Evolutionary conservation across 1,139 yeast genomes (phyloP).

Genomic region (Arxiozyma bovina): DNA sequence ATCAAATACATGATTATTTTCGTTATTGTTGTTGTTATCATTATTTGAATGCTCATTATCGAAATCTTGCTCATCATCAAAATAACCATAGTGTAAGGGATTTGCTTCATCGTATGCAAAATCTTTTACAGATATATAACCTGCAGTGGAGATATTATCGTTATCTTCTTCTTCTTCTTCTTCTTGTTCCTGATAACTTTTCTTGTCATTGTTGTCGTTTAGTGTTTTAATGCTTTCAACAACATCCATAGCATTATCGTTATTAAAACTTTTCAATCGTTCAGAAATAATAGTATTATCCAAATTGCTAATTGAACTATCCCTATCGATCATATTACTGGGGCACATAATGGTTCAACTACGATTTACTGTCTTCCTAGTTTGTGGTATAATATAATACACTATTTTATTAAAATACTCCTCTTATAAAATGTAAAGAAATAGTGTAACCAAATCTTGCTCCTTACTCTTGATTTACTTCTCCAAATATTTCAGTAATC

Average conservation of each 20-base stretch:
- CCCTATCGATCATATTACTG: background rate
- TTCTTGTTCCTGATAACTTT: background rate
- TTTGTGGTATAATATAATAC: background rate
- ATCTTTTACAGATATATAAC: conserved; percentile 50
- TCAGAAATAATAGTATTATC: background rate
- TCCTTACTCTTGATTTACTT: background rate
- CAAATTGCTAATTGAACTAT: too few relatives aligned
- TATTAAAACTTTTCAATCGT: background rate
- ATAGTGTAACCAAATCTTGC: background rate
- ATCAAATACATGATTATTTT: background rate
- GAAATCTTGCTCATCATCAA: conserved; percentile 15
- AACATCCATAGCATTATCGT: background rate
- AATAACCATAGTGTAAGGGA: conserved; percentile 56
- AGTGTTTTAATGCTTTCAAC: background rate
- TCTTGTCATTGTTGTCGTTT: background rate
- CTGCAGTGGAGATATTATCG: conserved; percentile 13
- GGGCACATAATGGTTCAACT: background rate
- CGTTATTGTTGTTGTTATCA: background rate
- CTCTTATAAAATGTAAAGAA: background rate
- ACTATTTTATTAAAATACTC: too few relatives aligned
- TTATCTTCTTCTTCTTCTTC: background rate
- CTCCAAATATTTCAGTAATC: background rate
- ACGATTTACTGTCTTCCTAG: too few relatives aligned
- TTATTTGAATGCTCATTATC: background rate
- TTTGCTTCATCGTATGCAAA: conserved; percentile 64